Base-by-base conservation (phyloP, 192 early-diverging fungal genomes). In the Coemansia sp. region DNA sequence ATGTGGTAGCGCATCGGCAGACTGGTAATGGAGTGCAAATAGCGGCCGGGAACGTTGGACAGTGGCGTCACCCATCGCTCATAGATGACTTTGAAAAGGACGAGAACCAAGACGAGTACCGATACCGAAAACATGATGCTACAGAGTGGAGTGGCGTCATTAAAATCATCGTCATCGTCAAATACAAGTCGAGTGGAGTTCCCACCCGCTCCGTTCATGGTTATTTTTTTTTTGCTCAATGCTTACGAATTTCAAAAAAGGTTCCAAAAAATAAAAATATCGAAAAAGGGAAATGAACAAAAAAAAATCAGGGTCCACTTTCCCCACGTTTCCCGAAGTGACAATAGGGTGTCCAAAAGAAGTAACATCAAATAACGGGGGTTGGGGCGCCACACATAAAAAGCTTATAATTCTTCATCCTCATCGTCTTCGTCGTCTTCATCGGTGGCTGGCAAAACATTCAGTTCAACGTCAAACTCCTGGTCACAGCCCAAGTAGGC, bases 401-500 rank as follows among this genome's bases (percentile, higher is more conserved):
- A 9, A 47, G 17, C 23, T 23, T 47, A 67, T 69, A 67, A 14
- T 39, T 76, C 76, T 7, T 76, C 68, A 16, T 76, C 76, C 5
- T 76, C 68, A 16, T 88, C 88, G 13, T 86, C 86, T 21, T 81
- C 81, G 6, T 82, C 82, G 10, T 79, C 78, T 1, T 69, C 73
- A 2, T 53, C 63, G 1, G 43, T 63, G n/a, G 52, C 69, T 0
- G 72, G 69, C 14, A 47, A 53, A 19, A 91, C 89, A 30, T 78
- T 65, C 39, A 94, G 55, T 33, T 85, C 71, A 66, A 95, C 60
- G 74, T 94, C 90, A 67, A 94, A 90, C 76, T 99, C 98, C 81
- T 98, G 96, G 83, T 98, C 97, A 50, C 93, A 95, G 9, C 98
- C 98, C 73, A 91, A 84, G 73, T 95, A 98, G 30, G 87, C 87